Conservation (phyloP, 2,329 filamentous ascomycete species). For the Ophiostoma novo-ulmi region DNA sequence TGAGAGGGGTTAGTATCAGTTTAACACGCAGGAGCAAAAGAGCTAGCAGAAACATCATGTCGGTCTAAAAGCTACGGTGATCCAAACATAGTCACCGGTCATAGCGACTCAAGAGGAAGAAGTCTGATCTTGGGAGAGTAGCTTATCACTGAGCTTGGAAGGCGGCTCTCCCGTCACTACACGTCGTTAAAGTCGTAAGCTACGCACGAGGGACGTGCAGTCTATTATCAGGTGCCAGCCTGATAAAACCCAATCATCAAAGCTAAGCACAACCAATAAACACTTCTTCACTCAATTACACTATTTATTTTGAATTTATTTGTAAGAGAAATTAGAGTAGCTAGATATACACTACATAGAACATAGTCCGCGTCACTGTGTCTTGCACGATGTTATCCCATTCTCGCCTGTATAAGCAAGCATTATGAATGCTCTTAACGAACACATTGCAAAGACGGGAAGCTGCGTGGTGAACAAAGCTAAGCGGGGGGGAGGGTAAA, state of each 20-base stretch:
- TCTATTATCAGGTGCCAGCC: too few relatives aligned
- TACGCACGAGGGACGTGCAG: too few relatives aligned
- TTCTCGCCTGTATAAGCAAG: neutral
- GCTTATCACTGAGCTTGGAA: too few relatives aligned
- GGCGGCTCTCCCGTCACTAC: too few relatives aligned
- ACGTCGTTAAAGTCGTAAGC: too few relatives aligned
- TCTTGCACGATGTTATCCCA: neutral
- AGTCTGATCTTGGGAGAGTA: neutral
- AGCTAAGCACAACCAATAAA: neutral
- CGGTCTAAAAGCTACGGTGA: neutral
- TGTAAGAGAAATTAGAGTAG: neutral
- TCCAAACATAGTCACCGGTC: neutral
- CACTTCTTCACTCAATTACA: neutral
- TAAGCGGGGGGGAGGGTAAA: neutral
- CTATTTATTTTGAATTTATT: neutral
- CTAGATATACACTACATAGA: neutral
- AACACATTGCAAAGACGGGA: too few relatives aligned
- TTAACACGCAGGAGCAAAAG: neutral
- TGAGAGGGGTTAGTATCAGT: neutral
- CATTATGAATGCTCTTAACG: neutral
- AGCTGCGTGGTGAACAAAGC: neutral
- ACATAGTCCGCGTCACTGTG: neutral
- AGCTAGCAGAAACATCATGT: too few relatives aligned
- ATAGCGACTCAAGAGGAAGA: neutral
- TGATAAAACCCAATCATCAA: too few relatives aligned